Evolutionary conservation across 306 rosid species (phyloP).

Genomic region (Parietaria judaica): DNA sequence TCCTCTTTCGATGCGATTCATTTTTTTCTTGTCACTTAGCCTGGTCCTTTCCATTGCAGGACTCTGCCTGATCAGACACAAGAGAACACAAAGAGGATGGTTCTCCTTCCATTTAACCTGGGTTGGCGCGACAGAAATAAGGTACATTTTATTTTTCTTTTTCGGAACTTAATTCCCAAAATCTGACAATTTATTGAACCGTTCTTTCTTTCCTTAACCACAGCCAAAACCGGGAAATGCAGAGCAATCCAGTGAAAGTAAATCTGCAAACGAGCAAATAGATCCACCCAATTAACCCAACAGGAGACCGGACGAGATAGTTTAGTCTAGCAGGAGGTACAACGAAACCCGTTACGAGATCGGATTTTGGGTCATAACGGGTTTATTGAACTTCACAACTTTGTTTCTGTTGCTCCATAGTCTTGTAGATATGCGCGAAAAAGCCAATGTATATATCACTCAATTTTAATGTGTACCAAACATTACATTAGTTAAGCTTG

Average conservation of each 20-base stretch:
- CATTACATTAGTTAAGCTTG: too few species aligned
- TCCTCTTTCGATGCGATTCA: background rate
- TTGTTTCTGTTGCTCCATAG: background rate
- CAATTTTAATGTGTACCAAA: too few species aligned
- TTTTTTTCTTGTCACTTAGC: too few species aligned
- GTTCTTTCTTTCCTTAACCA: constrained; percentile 1
- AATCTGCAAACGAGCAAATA: constrained; percentile 17
- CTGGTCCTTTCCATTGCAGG: constrained; percentile 33
- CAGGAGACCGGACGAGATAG: constrained; percentile 19
- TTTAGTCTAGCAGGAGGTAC: constrained; percentile 9
- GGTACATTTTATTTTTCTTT: constrained; percentile 31
- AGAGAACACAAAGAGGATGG: constrained; percentile 43
- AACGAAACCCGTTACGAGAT: background rate
- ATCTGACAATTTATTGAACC: constrained; percentile 12
- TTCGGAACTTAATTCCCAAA: constrained; percentile 6
- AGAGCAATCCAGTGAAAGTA: constrained; percentile 29
- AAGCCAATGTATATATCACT: too few species aligned
- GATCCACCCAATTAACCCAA: constrained; percentile 18
- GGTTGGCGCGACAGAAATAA: constrained; percentile 91
- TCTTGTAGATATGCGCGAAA: too few species aligned
- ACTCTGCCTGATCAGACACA: constrained; percentile 16
- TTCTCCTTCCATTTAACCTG: constrained; percentile 68
- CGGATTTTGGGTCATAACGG: background rate
- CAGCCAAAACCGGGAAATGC: constrained; percentile 34
- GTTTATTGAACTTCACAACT: constrained; percentile 2